Conservation (phyloP, 805 yeast genomes). For the Ogataea minuta region DNA sequence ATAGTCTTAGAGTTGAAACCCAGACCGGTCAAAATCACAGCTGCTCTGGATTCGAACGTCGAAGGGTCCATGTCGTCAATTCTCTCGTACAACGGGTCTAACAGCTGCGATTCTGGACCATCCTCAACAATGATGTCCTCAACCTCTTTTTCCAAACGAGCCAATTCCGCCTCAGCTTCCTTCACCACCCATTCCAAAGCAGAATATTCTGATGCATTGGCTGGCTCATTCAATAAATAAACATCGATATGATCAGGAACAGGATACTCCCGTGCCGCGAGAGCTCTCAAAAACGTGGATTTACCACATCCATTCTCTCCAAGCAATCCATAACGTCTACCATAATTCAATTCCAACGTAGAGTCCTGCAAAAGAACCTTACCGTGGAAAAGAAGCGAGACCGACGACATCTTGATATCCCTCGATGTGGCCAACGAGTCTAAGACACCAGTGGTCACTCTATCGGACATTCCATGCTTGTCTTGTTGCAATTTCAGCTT, state of each 20-base stretch:
- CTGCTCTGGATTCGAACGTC: slow-evolving; percentile 96
- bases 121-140: slow-evolving; percentile 86
- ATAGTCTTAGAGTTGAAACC: slow-evolving; percentile 90
- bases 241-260: slow-evolving; percentile 89
- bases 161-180: slow-evolving; percentile 92
- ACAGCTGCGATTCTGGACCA: slow-evolving; percentile 86
- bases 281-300: slow-evolving; percentile 87
- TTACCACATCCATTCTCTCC: slow-evolving; percentile 99
- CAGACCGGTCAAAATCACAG: slow-evolving; percentile 92
- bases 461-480: slow-evolving; percentile 89
- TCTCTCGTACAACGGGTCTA: slow-evolving; percentile 91
- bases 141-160: slow-evolving; percentile 84
- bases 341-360: slow-evolving; percentile 87
- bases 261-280: slow-evolving; percentile 96
- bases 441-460: slow-evolving; percentile 97
- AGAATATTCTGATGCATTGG: slow-evolving; percentile 86
- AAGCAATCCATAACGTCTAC: slow-evolving; percentile 94
- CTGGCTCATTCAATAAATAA: slow-evolving; percentile 94
- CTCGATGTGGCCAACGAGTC: slow-evolving; percentile 86
- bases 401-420: slow-evolving; percentile 88
- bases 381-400: slow-evolving; percentile 94
- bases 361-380: slow-evolving; percentile 94
- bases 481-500: slow-evolving; percentile 91
- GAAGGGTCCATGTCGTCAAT: slow-evolving; percentile 94
- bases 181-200: slow-evolving; percentile 96